Evolutionary conservation across 305 asterid species (phyloP).

Genomic region (Fraxinus albicans): DNA sequence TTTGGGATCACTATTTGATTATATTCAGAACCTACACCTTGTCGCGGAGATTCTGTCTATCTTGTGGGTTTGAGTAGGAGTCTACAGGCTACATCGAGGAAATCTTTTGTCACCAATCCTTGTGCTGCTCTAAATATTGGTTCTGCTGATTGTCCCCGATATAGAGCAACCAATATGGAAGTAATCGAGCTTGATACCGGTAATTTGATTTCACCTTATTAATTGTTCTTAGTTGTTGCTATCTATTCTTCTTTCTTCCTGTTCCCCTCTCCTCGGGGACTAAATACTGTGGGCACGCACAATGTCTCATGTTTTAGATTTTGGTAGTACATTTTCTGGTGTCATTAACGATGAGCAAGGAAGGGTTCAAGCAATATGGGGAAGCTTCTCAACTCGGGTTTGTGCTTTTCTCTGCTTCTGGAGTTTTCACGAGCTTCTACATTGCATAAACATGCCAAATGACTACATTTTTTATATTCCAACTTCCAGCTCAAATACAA

Average conservation of each 20-base stretch:
- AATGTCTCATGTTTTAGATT: conserved; percentile 50
- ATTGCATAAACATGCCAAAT: conserved; percentile 29
- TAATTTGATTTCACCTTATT: conserved; percentile 23
- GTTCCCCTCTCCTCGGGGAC: conserved; percentile 2
- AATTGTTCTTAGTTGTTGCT: background rate
- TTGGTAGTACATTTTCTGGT: conserved; percentile 93
- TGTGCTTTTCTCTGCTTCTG: conserved; percentile 29
- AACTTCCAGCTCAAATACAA: conserved; percentile 77
- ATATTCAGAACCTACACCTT: conserved; percentile 74
- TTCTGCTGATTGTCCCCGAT: conserved; percentile 92
- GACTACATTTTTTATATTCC: conserved; percentile 19
- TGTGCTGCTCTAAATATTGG: conserved; percentile 86
- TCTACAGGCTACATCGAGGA: conserved; percentile 93
- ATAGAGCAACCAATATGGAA: conserved; percentile 97
- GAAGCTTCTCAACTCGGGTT: conserved; percentile 68
- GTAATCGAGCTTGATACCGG: conserved; percentile 97
- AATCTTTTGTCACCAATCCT: conserved; percentile 92
- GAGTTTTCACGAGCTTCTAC: conserved; percentile 23
- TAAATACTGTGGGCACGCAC: conserved; percentile 19
- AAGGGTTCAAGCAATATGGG: conserved; percentile 72
- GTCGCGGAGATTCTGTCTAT: conserved; percentile 92
- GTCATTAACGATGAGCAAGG: conserved; percentile 91
- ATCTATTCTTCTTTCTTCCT: background rate
- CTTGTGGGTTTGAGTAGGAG: conserved; percentile 95
- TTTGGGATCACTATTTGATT: conserved; percentile 17